These are phyloP conservation scores for Aspergillus piperis DNA, from an alignment of 2,329 filamentous ascomycete genomes.

Conservation along the genomic window DNA sequence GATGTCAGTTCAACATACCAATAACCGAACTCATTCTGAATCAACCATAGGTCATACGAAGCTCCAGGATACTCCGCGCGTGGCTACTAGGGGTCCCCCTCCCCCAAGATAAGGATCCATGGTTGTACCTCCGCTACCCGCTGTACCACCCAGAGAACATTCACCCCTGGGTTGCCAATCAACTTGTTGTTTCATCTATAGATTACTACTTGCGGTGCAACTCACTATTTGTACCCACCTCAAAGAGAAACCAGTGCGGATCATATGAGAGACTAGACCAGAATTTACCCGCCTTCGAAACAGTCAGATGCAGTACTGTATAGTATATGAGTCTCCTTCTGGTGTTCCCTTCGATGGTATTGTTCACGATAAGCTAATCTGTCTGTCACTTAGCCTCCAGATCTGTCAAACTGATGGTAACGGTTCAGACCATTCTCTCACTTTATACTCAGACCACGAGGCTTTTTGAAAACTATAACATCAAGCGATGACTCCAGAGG, in stretches of 20 bases:
- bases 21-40: too few relatives aligned
- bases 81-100: too few relatives aligned
- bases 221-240: not conserved
- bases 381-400: not conserved
- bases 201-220: not conserved
- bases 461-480: too few relatives aligned
- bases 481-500: too few relatives aligned
- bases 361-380: not conserved
- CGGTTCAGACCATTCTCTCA: too few relatives aligned
- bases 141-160: constrained; percentile 18
- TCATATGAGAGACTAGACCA: not conserved
- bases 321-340: too few relatives aligned
- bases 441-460: too few relatives aligned
- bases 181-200: not conserved
- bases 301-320: too few relatives aligned
- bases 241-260: not conserved
- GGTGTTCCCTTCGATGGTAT: not conserved
- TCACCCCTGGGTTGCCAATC: constrained; percentile 10
- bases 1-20: too few relatives aligned
- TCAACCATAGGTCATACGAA: constrained; percentile 47
- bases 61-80: not conserved
- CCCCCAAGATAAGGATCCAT: constrained; percentile 18
- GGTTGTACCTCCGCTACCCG: constrained; percentile 25
- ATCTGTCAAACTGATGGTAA: not conserved
- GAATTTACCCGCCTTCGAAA: not conserved